Evolutionary conservation across 202 grass and related monocot genomes (phyloP).

Genomic region (Digitaria exilis): DNA sequence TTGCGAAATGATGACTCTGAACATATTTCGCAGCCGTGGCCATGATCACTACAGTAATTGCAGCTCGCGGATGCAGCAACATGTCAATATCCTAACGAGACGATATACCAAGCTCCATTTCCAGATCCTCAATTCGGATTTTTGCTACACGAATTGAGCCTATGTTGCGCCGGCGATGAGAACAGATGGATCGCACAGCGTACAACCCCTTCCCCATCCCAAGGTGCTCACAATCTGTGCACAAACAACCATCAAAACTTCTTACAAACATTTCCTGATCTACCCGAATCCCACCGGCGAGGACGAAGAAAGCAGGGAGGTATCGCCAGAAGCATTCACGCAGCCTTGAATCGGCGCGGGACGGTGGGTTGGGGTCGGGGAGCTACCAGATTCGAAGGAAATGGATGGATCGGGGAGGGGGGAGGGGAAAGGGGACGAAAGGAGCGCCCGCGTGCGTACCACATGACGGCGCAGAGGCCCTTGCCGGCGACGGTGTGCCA

Average conservation of each 20-base stretch:
- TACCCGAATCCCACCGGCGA: not conserved
- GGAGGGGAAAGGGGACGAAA: not conserved
- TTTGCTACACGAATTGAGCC: not conserved
- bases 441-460: slow-evolving; percentile 41
- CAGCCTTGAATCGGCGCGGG: not conserved
- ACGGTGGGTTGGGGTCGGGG: no score
- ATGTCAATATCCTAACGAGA: not conserved
- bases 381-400: not conserved
- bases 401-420: not conserved
- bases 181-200: not conserved
- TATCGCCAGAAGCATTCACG: not conserved
- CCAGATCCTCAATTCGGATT: not conserved
- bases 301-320: not conserved
- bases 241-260: not conserved
- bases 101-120: not conserved
- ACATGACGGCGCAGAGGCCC: slow-evolving; percentile 95
- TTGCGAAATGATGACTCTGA: not conserved
- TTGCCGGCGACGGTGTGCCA: slow-evolving; percentile 92
- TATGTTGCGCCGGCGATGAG: not conserved
- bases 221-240: not conserved
- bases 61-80: not conserved
- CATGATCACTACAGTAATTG: not conserved
- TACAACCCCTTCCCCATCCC: not conserved
- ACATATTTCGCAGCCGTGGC: no score
- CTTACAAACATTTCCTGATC: not conserved